Evolutionary conservation across 1,284 basidiomycete species (phyloP).

Genomic region (Ceratobasidium sp.): DNA sequence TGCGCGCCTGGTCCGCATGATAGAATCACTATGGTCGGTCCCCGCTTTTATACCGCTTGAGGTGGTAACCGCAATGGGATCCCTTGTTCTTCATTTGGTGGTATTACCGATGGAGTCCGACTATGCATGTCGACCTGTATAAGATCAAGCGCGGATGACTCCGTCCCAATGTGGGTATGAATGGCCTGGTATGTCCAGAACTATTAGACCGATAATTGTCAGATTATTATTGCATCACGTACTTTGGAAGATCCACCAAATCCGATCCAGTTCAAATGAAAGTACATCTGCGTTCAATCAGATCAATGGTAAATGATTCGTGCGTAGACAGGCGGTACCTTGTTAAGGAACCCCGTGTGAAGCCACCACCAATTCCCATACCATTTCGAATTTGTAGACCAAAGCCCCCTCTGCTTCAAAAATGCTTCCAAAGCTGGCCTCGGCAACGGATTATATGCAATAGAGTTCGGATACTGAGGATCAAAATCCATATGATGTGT

Average conservation of each 20-base stretch:
- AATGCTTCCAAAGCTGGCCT: conserved; percentile 70
- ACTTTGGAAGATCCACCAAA: conserved; percentile 63
- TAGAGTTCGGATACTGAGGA: conserved; percentile 73
- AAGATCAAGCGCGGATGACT: conserved; percentile 62
- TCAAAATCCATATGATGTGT: conserved; percentile 67
- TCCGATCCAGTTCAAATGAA: conserved; percentile 75
- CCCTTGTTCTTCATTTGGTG: conserved; percentile 9
- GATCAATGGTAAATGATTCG: not conserved
- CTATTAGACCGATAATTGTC: conserved; percentile 39
- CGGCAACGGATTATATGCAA: conserved; percentile 78
- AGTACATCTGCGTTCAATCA: conserved; percentile 53
- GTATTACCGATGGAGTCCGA: conserved; percentile 57
- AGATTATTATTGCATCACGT: conserved; percentile 44
- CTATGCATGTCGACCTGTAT: conserved; percentile 63
- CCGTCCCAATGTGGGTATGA: conserved; percentile 64
- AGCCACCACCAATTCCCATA: conserved; percentile 58
- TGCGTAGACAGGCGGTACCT: conserved; percentile 50
- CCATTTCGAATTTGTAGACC: conserved; percentile 56
- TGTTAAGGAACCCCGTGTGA: conserved; percentile 74
- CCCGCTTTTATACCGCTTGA: conserved; percentile 66
- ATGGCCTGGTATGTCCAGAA: no score
- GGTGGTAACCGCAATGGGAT: not conserved
- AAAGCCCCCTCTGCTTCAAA: conserved; percentile 66
- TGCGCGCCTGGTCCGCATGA: conserved; percentile 63
- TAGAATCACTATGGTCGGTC: conserved; percentile 70